Evolutionary conservation across 2,329 filamentous ascomycete genomes (phyloP).

Genomic region (Fusarium sp.): DNA sequence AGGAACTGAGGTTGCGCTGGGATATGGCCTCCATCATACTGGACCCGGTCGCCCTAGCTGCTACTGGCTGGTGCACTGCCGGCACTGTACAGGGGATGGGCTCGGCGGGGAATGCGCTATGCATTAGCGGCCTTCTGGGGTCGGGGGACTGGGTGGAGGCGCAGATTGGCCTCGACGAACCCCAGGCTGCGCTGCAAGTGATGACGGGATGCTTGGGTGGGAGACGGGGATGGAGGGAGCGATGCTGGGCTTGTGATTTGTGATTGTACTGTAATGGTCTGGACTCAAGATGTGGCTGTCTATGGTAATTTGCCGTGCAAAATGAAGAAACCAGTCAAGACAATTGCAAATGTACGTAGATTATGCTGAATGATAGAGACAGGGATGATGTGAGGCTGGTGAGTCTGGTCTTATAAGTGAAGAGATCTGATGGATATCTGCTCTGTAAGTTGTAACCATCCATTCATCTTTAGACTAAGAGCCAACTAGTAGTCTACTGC

Average conservation of each 20-base stretch:
- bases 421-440: conserved; percentile 6
- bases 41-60: conserved; percentile 20
- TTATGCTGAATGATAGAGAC: conserved; percentile 5
- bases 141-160: conserved; percentile 35
- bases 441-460: conserved; percentile 30
- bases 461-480: conserved; percentile 21
- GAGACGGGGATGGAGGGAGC: conserved; percentile 17
- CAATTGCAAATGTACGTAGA: neutral
- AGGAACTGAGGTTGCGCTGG: conserved; percentile 48
- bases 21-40: conserved; percentile 47
- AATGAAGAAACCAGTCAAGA: conserved; percentile 2
- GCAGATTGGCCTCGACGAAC: conserved; percentile 26
- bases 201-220: neutral
- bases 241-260: conserved; percentile 20
- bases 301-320: conserved; percentile 6
- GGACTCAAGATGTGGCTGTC: conserved; percentile 40
- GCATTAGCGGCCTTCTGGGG: conserved; percentile 44
- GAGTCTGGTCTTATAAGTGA: conserved; percentile 30
- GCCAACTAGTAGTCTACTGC: conserved; percentile 12
- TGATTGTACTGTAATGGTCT: conserved; percentile 32
- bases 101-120: conserved; percentile 43
- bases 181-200: conserved; percentile 11
- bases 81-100: conserved; percentile 43
- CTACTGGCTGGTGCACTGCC: conserved; percentile 27
- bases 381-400: conserved; percentile 18